phyloP scores from a whole-genome alignment of 2,329 filamentous ascomycete species.

The Calonectria ilicicola region DNA sequence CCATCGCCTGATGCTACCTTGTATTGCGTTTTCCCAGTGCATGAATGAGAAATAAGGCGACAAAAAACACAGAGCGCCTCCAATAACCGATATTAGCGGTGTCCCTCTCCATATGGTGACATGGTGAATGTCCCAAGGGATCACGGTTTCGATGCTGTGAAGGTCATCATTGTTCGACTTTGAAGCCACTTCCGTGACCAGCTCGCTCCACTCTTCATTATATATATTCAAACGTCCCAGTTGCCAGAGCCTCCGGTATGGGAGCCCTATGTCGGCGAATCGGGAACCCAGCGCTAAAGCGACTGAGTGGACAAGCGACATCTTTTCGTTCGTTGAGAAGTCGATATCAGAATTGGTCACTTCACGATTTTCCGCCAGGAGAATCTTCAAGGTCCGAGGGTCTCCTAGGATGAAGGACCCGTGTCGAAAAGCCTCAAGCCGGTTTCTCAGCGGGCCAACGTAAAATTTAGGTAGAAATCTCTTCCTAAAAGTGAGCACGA shows the following conservation, averaged over 20 bases:
- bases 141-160: conserved; percentile 28
- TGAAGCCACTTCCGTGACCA: conserved; percentile 6
- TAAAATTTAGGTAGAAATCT: conserved; percentile 36
- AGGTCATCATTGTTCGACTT: conserved; percentile 21
- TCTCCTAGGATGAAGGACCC: conserved; percentile 28
- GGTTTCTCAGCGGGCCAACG: conserved; percentile 6
- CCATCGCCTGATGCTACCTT: conserved; percentile 34
- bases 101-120: conserved; percentile 40
- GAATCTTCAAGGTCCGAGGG: not conserved
- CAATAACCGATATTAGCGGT: conserved; percentile 39
- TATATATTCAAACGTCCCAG: not conserved
- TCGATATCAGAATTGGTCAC: conserved; percentile 19
- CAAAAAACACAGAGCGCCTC: conserved; percentile 42
- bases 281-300: not conserved
- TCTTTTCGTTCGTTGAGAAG: conserved; percentile 15
- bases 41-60: not conserved
- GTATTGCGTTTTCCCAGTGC: conserved; percentile 37
- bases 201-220: no score
- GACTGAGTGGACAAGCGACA: conserved; percentile 26
- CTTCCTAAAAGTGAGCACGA: conserved; percentile 11
- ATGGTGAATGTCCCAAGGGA: conserved; percentile 34
- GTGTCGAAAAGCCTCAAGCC: conserved; percentile 39
- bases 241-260: not conserved
- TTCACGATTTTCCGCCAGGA: conserved; percentile 1
- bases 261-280: not conserved